Evolutionary conservation across 164 flowering plant genomes (phyloP).

Genomic region (Amborella trichopoda): DNA sequence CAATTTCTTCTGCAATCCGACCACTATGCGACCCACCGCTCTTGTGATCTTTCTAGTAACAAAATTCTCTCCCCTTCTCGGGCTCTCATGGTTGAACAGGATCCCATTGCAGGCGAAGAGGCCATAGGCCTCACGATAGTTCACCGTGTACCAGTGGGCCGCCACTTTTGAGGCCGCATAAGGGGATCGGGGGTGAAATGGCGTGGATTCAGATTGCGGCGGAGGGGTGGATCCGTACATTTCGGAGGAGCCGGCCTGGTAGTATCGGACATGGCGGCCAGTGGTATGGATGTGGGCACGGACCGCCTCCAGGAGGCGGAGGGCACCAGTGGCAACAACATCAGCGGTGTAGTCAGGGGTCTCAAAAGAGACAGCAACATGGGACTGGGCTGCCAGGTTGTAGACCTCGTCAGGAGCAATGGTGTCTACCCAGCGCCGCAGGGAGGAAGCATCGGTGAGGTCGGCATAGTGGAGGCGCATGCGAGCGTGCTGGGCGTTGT

Average conservation of each 20-base stretch:
- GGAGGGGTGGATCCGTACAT: constrained; percentile 94
- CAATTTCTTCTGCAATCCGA: constrained; percentile 59
- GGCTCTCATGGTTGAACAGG: constrained; percentile 84
- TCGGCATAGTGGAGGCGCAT: constrained; percentile 96
- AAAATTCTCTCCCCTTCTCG: constrained; percentile 80
- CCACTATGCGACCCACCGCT: constrained; percentile 77
- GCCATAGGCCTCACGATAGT: constrained; percentile 91
- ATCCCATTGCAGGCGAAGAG: constrained; percentile 83
- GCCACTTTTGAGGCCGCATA: constrained; percentile 88
- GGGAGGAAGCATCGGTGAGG: constrained; percentile 86
- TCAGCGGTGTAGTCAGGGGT: constrained; percentile 96
- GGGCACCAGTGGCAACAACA: constrained; percentile 89
- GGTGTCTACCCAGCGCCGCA: constrained; percentile 85
- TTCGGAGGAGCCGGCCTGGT: constrained; percentile 88
- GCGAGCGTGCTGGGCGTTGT: constrained; percentile 58
- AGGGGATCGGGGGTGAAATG: constrained; percentile 92
- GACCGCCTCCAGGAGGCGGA: constrained; percentile 80
- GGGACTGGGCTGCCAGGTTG: constrained; percentile 94
- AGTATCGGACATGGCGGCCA: constrained; percentile 40
- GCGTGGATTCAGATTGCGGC: constrained; percentile 68
- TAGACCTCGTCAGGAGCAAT: constrained; percentile 87
- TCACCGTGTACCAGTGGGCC: constrained; percentile 96
- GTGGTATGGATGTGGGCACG: constrained; percentile 70
- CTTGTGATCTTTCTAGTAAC: constrained; percentile 88
- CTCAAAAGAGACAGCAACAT: constrained; percentile 95